Evolutionary conservation across 2,329 filamentous ascomycete species (phyloP), one percentile per base, ranked within the genome.

Genomic region (Aspergillus pseudotamarii): DNA sequence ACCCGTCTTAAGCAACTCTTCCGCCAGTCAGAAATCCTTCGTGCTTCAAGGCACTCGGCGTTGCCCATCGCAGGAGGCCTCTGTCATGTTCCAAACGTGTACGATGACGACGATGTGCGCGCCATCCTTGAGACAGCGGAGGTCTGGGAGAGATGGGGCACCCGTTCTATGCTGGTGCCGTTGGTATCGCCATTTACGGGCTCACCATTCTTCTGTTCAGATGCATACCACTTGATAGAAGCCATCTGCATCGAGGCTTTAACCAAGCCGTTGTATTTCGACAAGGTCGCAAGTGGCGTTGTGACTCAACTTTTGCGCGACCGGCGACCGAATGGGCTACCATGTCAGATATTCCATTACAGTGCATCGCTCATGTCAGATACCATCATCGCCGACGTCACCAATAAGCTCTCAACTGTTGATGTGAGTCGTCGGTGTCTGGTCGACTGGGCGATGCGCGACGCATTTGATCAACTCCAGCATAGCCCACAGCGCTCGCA

Each of bases 61-160:
- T 54, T 73, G 32, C 70, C 69, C 2, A 67, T 73, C 5, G 68
- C 66, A 48, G 67, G 66, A 1, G 71, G 71, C 5, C 59, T 71
- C 11, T 73, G 70, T 51, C 69, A 72, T 59, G 80, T 84, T 6
- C 78, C 75, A 61, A 79, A 81, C 43, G 78, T 80, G 9, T 88
- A 87, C 67, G 72, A 56, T 10, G 41, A 41, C 38, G 60, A 67
- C 1, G 34, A 36, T 36, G 34, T 36, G 34, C 34, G 34, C 14
- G 50, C 60, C 38, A 60, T 66, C 19, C n/a, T 19, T 21, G 41
- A 21, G 2, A 21, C 19, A 2, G n/a, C n/a, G 1, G 9, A 11
- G 6, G 41, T 19, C 6, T 11, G 19, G 16, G 41, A 43, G 12
- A 19, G 19, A 21, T 43, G 55, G 16, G 45, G 41, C 0, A 53